Conservation (phyloP, 768 basidiomycete species). For the Leucocoprinus birnbaumii region DNA sequence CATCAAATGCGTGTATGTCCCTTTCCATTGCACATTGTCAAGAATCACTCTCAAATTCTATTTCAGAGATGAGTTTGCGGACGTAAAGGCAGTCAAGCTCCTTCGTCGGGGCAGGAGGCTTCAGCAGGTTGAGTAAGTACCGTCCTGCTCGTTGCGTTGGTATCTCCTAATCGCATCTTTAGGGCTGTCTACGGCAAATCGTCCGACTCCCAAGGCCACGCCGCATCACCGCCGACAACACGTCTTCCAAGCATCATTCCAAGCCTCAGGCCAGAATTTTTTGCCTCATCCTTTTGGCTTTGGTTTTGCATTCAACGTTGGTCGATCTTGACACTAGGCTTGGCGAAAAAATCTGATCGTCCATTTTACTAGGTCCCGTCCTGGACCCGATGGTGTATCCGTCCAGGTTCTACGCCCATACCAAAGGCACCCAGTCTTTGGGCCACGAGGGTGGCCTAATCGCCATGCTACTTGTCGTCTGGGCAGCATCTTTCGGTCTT, state of each 20-base stretch:
- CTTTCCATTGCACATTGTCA: conserved; percentile 1
- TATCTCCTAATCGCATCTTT: conserved; percentile 10
- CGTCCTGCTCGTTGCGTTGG: background rate
- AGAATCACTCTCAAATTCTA: conserved; percentile 7
- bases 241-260: conserved; percentile 61
- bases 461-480: conserved; percentile 77
- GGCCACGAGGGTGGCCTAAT: conserved; percentile 75
- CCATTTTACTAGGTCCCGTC: conserved; percentile 63
- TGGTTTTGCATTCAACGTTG: conserved; percentile 79
- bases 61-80: conserved; percentile 84
- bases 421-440: conserved; percentile 58
- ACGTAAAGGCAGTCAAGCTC: conserved; percentile 87
- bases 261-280: conserved; percentile 73
- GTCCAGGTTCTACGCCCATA: conserved; percentile 65
- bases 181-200: conserved; percentile 81
- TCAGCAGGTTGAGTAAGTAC: conserved; percentile 81
- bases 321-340: background rate
- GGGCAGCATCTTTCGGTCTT: conserved; percentile 89
- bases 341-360: conserved; percentile 7
- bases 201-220: conserved; percentile 36
- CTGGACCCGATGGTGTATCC: conserved; percentile 80
- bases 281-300: conserved; percentile 80
- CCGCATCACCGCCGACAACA: conserved; percentile 31
- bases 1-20: conserved; percentile 90
- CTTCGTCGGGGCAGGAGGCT: conserved; percentile 75